Percentiles rank a stretch among this genome's conserved stretches.
Conservation (phyloP, 441 rosid genomes). For the Eruca vesicaria region DNA sequence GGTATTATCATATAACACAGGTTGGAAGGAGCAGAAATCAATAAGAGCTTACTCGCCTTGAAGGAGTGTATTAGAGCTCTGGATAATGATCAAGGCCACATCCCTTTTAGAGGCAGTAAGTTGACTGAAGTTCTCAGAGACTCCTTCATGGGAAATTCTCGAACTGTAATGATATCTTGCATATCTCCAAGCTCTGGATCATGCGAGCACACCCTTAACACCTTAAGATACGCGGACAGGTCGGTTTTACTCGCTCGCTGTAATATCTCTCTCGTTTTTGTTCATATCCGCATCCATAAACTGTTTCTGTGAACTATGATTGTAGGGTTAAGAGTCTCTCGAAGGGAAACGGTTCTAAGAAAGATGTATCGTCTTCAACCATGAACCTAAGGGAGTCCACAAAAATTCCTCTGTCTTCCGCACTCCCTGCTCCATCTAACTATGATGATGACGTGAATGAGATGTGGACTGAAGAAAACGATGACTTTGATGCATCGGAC, state of each 20-base stretch:
- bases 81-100: slow-evolving; percentile 94
- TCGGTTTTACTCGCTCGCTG: slow-evolving; percentile 17
- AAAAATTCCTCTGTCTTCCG: slow-evolving; percentile 61
- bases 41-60: slow-evolving; percentile 86
- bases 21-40: slow-evolving; percentile 97
- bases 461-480: slow-evolving; percentile 79
- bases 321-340: slow-evolving; percentile 98
- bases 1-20: slow-evolving; percentile 41
- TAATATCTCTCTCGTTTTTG: not conserved
- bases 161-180: slow-evolving; percentile 94
- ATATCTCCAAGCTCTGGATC: slow-evolving; percentile 96
- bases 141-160: slow-evolving; percentile 89
- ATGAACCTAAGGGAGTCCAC: slow-evolving; percentile 75
- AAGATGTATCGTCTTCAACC: slow-evolving; percentile 75
- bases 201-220: slow-evolving; percentile 92
- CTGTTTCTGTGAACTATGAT: not conserved
- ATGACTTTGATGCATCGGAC: slow-evolving; percentile 71
- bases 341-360: slow-evolving; percentile 84
- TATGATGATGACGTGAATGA: slow-evolving; percentile 68
- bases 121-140: slow-evolving; percentile 93
- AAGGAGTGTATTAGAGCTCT: slow-evolving; percentile 93
- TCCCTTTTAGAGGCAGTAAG: slow-evolving; percentile 96
- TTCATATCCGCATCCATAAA: slow-evolving; percentile 11
- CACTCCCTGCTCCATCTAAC: slow-evolving; percentile 52
- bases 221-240: slow-evolving; percentile 94